Base-by-base conservation (phyloP, 768 basidiomycete genomes). In the Lentinus brumalis region DNA sequence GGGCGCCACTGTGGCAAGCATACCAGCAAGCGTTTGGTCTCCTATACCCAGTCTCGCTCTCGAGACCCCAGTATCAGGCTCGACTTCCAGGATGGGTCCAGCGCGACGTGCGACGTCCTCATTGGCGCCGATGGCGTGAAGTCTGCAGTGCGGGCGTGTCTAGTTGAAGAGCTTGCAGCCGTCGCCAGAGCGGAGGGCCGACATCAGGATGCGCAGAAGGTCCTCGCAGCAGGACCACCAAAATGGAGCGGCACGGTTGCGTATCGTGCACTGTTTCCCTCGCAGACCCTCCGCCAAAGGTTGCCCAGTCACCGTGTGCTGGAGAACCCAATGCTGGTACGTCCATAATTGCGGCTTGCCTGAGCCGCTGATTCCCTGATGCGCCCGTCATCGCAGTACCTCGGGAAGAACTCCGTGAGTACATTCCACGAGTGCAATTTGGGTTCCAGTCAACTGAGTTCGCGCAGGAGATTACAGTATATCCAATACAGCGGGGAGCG, bases 91-190 rank as follows among this genome's bases (percentile, higher is more conserved):
- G 89, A 91, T 66, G 87, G 86, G 44, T 77, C 85, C 14, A 78
- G 74, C 11, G 77, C 84, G 5, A 75, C 77, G 26, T 89, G 86
- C 67, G 88, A 91, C 69, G 69, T 89, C 11, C 81, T 91, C 45
- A 72, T 89, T 54, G 88, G 87, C 40, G 87, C 86, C n/a, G 88
- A 89, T 63, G 87, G 87, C 4, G 61, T 89, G 60, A 84, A 83
- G 72, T 88, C 86, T 32, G 77, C 75, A 58, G 82, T 75, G 18
- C 76, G 80, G 21, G 59, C 64, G 7, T 53, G 50, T 45, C 68
- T 86, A 65, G 75, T 78, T 59, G 61, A 64, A 1, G 72, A 75
- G 56, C 59, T 66, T 1, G 70, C 72, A 3, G 38, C n/a, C 4
- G 53, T 57, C n/a, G 71, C 64, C 2, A 79, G 79, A 65, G 76